Conservation (phyloP, 2,329 filamentous ascomycete species). For the Balansia obtecta region DNA sequence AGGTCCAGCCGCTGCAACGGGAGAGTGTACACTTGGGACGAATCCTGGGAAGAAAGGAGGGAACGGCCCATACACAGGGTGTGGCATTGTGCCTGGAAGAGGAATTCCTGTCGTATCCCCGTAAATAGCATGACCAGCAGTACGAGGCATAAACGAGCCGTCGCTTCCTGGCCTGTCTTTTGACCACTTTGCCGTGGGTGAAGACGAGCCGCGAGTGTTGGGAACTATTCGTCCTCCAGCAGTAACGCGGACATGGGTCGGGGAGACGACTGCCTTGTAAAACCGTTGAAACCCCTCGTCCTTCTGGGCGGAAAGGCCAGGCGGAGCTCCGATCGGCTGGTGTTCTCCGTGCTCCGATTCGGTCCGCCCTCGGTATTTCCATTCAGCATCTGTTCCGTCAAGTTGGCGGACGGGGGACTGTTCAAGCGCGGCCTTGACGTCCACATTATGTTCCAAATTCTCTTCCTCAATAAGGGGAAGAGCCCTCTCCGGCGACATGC, state of each 20-base stretch:
- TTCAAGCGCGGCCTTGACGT: slow-evolving; percentile 5
- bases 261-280: slow-evolving; percentile 55
- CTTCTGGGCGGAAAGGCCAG: slow-evolving; percentile 40
- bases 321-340: slow-evolving; percentile 41
- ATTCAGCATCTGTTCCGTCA: slow-evolving; percentile 29
- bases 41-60: slow-evolving; percentile 21
- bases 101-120: slow-evolving; percentile 6
- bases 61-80: slow-evolving; percentile 17
- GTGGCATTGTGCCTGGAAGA: slow-evolving; percentile 10
- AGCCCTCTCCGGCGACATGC: slow-evolving; percentile 13
- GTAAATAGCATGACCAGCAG: slow-evolving; percentile 9
- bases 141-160: slow-evolving; percentile 8
- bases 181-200: slow-evolving; percentile 38
- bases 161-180: slow-evolving; percentile 26
- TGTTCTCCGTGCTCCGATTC: slow-evolving; percentile 28
- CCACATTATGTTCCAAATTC: slow-evolving; percentile 7
- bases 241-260: slow-evolving; percentile 54
- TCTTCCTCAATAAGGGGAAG: slow-evolving; percentile 22
- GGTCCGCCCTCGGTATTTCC: slow-evolving; percentile 33
- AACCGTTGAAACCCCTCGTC: slow-evolving; percentile 56
- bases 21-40: slow-evolving; percentile 16
- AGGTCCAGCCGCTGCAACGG: slow-evolving; percentile 18
- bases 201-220: slow-evolving; percentile 43
- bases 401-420: slow-evolving; percentile 17
- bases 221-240: slow-evolving; percentile 56